These are phyloP conservation scores for Thielaviopsis euricoi DNA, from an alignment of 2,329 filamentous ascomycete genomes.

Conservation along the genomic window DNA sequence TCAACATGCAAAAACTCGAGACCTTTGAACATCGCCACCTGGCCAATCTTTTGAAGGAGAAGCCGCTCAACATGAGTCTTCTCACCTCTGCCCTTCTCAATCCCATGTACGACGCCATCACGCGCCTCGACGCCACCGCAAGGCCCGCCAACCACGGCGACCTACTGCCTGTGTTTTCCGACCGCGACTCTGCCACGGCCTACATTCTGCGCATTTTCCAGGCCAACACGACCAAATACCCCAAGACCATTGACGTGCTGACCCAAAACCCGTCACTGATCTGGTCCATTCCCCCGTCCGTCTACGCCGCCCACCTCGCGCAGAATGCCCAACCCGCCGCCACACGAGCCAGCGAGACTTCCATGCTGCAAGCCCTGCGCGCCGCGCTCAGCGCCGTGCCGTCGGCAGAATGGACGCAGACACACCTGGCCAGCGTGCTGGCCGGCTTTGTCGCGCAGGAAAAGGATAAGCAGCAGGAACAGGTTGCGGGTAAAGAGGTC, in stretches of 20 bases:
- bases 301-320: conserved; percentile 14
- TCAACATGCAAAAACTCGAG: conserved; percentile 63
- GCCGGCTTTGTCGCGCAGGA: background rate
- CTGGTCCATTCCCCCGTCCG: conserved; percentile 20
- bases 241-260: conserved; percentile 13
- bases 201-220: conserved; percentile 10
- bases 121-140: background rate
- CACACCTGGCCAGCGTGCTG: conserved; percentile 16
- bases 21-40: conserved; percentile 59
- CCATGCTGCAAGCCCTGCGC: conserved; percentile 9
- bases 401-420: conserved; percentile 14
- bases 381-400: conserved; percentile 14
- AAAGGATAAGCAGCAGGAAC: background rate
- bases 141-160: background rate
- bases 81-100: conserved; percentile 11
- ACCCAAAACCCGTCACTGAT: conserved; percentile 23
- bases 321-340: background rate
- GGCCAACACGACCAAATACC: conserved; percentile 9
- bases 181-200: background rate
- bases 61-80: conserved; percentile 8
- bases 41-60: conserved; percentile 18
- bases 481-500: background rate
- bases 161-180: background rate
- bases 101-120: conserved; percentile 9
- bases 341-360: background rate